phyloP scores from a whole-genome alignment of 805 yeast species.

The Vanderwaltozyma polyspora region DNA sequence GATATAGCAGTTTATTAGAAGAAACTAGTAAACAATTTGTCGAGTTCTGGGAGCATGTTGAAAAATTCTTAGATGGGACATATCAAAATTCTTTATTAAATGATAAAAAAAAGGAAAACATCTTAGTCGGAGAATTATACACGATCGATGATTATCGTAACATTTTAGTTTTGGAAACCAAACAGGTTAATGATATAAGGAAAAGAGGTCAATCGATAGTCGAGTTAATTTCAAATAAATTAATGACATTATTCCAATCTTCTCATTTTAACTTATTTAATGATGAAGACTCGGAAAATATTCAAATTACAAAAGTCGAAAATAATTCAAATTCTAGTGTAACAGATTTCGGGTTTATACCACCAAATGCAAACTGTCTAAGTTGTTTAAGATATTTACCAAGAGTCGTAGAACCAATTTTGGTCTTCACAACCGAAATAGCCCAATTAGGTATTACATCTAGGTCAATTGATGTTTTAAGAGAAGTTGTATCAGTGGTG shows the following conservation, averaged over 20 bases:
- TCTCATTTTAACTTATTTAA: slow-evolving; percentile 16
- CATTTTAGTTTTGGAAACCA: slow-evolving; percentile 26
- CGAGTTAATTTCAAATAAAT: slow-evolving; percentile 23
- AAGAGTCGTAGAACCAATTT: slow-evolving; percentile 33
- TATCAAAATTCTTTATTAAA: slow-evolving; percentile 32
- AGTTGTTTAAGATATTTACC: slow-evolving; percentile 45
- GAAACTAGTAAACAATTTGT: slow-evolving; percentile 31
- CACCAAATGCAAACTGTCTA: slow-evolving; percentile 53
- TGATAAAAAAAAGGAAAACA: slow-evolving; percentile 31
- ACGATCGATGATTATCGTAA: slow-evolving; percentile 24
- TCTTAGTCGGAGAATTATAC: slow-evolving; percentile 18
- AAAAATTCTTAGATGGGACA: slow-evolving; percentile 40
- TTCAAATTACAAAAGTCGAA: background rate
- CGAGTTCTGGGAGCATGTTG: slow-evolving; percentile 44
- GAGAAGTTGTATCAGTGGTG: slow-evolving; percentile 28
- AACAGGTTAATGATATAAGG: slow-evolving; percentile 33
- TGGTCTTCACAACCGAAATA: slow-evolving; percentile 32
- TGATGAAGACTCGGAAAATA: slow-evolving; percentile 1
- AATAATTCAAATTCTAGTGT: slow-evolving; percentile 12
- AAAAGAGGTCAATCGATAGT: slow-evolving; percentile 31
- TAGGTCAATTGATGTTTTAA: slow-evolving; percentile 28
- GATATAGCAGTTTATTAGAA: slow-evolving; percentile 33
- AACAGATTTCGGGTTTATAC: slow-evolving; percentile 42
- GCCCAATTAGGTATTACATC: slow-evolving; percentile 35
- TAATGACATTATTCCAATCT: slow-evolving; percentile 27